Evolutionary conservation across 768 basidiomycete species (phyloP).

Genomic region (Peribolospora baueri): DNA sequence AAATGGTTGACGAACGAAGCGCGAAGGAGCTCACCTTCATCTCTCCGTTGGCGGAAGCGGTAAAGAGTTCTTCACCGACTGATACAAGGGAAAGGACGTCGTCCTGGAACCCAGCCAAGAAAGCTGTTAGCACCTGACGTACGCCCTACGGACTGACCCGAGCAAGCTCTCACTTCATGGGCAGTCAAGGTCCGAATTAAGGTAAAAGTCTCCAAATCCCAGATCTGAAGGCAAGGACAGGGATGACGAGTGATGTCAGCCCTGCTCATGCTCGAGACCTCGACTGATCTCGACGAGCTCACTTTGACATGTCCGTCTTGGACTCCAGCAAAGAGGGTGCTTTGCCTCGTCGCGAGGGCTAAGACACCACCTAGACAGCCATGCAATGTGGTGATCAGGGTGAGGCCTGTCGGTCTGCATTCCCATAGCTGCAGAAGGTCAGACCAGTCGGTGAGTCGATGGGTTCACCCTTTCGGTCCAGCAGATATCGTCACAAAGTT

Average conservation of each 20-base stretch:
- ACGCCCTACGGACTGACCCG: neutral
- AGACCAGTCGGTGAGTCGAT: neutral
- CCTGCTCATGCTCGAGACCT: neutral
- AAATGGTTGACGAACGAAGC: no score
- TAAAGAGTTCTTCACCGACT: slow-evolving; percentile 32
- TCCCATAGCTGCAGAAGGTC: slow-evolving; percentile 10
- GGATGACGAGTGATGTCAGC: neutral
- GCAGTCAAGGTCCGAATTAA: slow-evolving; percentile 66
- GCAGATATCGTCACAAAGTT: slow-evolving; percentile 1
- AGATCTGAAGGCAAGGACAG: slow-evolving; percentile 10
- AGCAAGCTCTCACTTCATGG: slow-evolving; percentile 34
- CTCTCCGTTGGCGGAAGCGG: slow-evolving; percentile 31
- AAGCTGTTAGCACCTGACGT: neutral
- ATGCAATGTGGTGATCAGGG: slow-evolving; percentile 34
- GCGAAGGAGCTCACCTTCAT: slow-evolving; percentile 31
- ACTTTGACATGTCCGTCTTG: slow-evolving; percentile 85
- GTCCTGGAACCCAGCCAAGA: slow-evolving; percentile 23
- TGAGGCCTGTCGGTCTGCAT: slow-evolving; percentile 11
- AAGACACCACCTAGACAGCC: slow-evolving; percentile 58
- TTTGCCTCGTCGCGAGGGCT: slow-evolving; percentile 46
- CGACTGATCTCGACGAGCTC: neutral
- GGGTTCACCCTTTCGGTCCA: neutral
- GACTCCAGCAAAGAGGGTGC: slow-evolving; percentile 72
- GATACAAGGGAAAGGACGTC: slow-evolving; percentile 64
- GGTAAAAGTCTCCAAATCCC: slow-evolving; percentile 73